Base-by-base conservation (phyloP, 768 basidiomycete species). In the Kwoniella sp. region DNA sequence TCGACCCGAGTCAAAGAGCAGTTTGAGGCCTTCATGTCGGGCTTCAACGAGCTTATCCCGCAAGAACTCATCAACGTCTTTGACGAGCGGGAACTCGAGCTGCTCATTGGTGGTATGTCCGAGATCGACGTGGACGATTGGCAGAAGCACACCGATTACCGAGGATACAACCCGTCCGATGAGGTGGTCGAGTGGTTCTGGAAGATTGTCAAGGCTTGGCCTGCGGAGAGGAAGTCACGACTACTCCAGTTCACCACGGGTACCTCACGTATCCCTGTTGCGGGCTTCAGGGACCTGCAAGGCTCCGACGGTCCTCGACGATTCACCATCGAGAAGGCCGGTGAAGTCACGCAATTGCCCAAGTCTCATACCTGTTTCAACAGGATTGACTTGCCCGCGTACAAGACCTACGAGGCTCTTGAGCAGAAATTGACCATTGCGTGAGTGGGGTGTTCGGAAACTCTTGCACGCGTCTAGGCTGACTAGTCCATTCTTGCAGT, bases 111-210 rank as follows among this genome's bases (percentile, higher is more conserved):
- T 67, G 95, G 95, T 64, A 96, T 98, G 89, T 95, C 92, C 39
- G 95, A 99, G 77, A 96, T 98, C 63, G 95, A 99, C 69, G 91
- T 98, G 82, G 91, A 96, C 60, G 93, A 95, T 73, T 98, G 95
- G 95, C 89, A 86, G 70, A 96, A 98, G 78, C 95, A 92, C 77
- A 99, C 95, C 31, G 95, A 98, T 73, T 98, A 98, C 77, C 86
- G 93, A 60, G 93, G 73, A 43, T 71, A 71, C 60, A 74, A 73
- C 65, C 74, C 73, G n/a, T 63, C 67, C 3, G 74, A 76, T 47
- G 74, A 76, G 49, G 74, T 76, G 41, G 92, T 99, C 50, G 90
- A 96, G 70, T 99, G 95, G 95, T 99, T 99, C 85, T 99, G 95
- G 95, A 90, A 96, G 78, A 91, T 89, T 66, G 89, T 99, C 38